Evolutionary conservation across 768 basidiomycete genomes (phyloP).

Genomic region (Paxillus rubicundulus): DNA sequence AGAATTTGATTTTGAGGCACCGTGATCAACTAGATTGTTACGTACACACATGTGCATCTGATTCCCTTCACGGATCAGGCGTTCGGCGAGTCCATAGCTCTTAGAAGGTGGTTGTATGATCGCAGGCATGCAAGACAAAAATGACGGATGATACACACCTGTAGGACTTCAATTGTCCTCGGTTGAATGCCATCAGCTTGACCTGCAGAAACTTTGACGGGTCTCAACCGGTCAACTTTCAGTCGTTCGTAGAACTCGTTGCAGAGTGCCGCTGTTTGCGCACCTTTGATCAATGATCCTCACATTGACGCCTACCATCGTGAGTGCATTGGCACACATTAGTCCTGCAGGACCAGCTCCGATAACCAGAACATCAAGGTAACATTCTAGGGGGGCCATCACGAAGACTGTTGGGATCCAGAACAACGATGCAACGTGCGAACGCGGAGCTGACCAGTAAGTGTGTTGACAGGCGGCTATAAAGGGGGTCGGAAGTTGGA

Average conservation of each 20-base stretch:
- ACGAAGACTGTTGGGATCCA: neutral
- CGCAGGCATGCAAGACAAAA: neutral
- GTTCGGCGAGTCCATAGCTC: slow-evolving; percentile 77
- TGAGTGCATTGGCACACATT: slow-evolving; percentile 63
- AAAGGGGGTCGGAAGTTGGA: too few species aligned
- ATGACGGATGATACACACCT: slow-evolving; percentile 29
- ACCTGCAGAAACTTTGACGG: slow-evolving; percentile 41
- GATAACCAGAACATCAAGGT: slow-evolving; percentile 47
- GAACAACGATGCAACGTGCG: too few species aligned
- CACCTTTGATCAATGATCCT: slow-evolving; percentile 50
- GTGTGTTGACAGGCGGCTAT: too few species aligned
- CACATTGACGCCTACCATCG: slow-evolving; percentile 41
- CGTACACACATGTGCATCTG: slow-evolving; percentile 69
- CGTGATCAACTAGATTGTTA: neutral
- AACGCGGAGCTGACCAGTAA: neutral
- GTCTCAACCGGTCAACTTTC: slow-evolving; percentile 24
- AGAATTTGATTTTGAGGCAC: neutral
- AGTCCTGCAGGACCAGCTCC: slow-evolving; percentile 57
- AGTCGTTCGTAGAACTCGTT: neutral
- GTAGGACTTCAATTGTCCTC: slow-evolving; percentile 52
- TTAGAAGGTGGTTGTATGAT: slow-evolving; percentile 21
- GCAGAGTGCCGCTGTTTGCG: neutral
- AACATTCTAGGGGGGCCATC: slow-evolving; percentile 23
- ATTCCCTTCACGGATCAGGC: slow-evolving; percentile 58
- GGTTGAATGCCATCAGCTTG: slow-evolving; percentile 59